phyloP scores from a whole-genome alignment of 768 basidiomycete species.

The Amanita exitialis region DNA sequence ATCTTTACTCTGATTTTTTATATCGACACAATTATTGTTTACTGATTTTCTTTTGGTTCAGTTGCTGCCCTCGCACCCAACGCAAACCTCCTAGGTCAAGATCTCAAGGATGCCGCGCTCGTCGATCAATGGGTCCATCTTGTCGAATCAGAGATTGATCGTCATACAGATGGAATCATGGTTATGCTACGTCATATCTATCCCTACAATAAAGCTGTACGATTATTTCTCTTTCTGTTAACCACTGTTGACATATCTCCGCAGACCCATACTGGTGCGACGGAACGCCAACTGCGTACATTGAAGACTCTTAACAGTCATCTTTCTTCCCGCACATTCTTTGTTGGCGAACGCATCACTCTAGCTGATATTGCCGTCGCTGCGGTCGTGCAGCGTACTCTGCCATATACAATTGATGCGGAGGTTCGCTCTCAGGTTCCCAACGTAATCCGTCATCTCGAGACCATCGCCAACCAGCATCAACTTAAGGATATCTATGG shows the following conservation, averaged over 20 bases:
- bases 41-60: slow-evolving; percentile 20
- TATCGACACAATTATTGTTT: slow-evolving; percentile 8
- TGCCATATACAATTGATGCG: slow-evolving; percentile 54
- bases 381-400: slow-evolving; percentile 41
- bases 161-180: slow-evolving; percentile 24
- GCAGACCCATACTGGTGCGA: slow-evolving; percentile 48
- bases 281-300: slow-evolving; percentile 44
- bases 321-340: slow-evolving; percentile 74
- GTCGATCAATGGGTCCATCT: slow-evolving; percentile 84
- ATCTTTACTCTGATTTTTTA: slow-evolving; percentile 24
- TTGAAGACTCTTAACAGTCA: slow-evolving; percentile 64
- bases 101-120: slow-evolving; percentile 56
- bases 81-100: slow-evolving; percentile 63
- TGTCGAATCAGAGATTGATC: slow-evolving; percentile 53
- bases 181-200: slow-evolving; percentile 35
- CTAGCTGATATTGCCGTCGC: slow-evolving; percentile 80
- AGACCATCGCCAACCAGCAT: slow-evolving; percentile 85
- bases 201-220: slow-evolving; percentile 78
- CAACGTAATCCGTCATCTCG: slow-evolving; percentile 74
- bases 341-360: slow-evolving; percentile 91
- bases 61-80: slow-evolving; percentile 74
- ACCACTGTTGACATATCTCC: background rate
- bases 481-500: slow-evolving; percentile 60
- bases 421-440: slow-evolving; percentile 54
- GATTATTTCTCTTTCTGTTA: slow-evolving; percentile 15